Evolutionary conservation across 2,329 filamentous ascomycete genomes (phyloP), one percentile per base, ranked within the genome.

Genomic region (Leptographium radiaticola): DNA sequence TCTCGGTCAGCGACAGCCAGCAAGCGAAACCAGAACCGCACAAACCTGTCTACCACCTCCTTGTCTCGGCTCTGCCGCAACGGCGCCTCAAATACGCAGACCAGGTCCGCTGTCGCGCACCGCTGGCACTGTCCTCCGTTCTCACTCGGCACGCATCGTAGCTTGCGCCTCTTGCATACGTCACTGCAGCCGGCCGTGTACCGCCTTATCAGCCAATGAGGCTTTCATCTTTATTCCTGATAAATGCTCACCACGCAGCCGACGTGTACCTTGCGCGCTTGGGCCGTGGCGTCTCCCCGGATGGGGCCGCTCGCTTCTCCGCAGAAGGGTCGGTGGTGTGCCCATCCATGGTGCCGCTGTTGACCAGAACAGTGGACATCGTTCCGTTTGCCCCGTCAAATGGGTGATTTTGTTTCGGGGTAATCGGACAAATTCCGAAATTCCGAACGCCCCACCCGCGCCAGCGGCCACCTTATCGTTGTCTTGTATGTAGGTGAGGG

Each of bases 161-260:
- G 63, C 53, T 70, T 70, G 31, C 65, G 60, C 53, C 64, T 67
- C 56, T 68, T 68, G 55, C 68, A 70, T 25, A 68, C 63, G 47
- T 69, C 39, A 10, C 49, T 51, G 39, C n/a, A 48, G 45, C 45
- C 25, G 16, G 45, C 45, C 25, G 16, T 4, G 30, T 11, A 25
- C 3, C 25, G 25, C 25, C 5, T 25, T 25, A 5, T 25, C 25
- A 25, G 25, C 25, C 25, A 25, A 5, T 25, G 25, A 25, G 25
- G 5, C 25, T 25, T 25, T 25, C 25, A 25, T 25, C 25, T 25
- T 5, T 2, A 25, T 3, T 5, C 25, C 25, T 25, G 25, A 25
- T 25, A 25, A 25, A 25, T 25, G 25, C 44, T 31, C 31, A 48
- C 45, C 45, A 48, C 9, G 45, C 45, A 20, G 30, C 33, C 6